Percentiles rank a stretch among this genome's conserved stretches.
Conservation (phyloP, 1,284 basidiomycete species). For the Retiboletus fuscus region DNA sequence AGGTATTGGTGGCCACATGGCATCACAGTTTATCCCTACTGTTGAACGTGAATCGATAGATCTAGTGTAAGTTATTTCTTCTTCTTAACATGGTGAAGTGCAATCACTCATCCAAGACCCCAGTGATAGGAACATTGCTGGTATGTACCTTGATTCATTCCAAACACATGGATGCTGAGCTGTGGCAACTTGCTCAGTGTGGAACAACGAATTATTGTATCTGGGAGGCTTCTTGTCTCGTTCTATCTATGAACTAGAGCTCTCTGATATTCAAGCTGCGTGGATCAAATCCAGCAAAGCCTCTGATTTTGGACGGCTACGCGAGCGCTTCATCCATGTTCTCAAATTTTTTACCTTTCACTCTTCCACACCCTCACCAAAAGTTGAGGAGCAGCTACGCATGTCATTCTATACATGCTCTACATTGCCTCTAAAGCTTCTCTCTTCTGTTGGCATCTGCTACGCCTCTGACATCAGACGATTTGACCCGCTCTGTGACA, state of each 20-base stretch:
- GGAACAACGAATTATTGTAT: constrained; percentile 88
- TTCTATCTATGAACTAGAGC: constrained; percentile 87
- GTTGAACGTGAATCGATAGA: constrained; percentile 96
- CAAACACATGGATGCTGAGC: not conserved
- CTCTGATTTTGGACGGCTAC: constrained; percentile 52
- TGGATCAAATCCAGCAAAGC: constrained; percentile 51
- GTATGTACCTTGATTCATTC: constrained; percentile 52
- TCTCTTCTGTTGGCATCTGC: constrained; percentile 83
- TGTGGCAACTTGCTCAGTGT: constrained; percentile 54
- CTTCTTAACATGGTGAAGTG: fast-evolving
- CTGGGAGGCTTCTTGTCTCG: constrained; percentile 86
- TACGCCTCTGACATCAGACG: constrained; percentile 77
- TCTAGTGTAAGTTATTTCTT: constrained; percentile 67
- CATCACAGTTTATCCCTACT: constrained; percentile 93
- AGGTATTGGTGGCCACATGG: constrained; percentile 90
- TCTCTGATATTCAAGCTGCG: constrained; percentile 63
- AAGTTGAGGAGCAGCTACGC: constrained; percentile 81
- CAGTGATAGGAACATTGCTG: constrained; percentile 78
- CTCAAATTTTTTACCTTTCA: constrained; percentile 90
- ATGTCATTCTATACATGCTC: constrained; percentile 82
- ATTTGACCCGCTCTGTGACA: constrained; percentile 75
- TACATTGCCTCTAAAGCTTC: constrained; percentile 69
- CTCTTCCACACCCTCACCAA: constrained; percentile 83
- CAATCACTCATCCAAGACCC: not conserved
- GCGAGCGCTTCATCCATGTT: constrained; percentile 78